Evolutionary conservation across 1,284 basidiomycete genomes (phyloP), one percentile per base, ranked within the genome.

Genomic region (Tilletia walkeri): DNA sequence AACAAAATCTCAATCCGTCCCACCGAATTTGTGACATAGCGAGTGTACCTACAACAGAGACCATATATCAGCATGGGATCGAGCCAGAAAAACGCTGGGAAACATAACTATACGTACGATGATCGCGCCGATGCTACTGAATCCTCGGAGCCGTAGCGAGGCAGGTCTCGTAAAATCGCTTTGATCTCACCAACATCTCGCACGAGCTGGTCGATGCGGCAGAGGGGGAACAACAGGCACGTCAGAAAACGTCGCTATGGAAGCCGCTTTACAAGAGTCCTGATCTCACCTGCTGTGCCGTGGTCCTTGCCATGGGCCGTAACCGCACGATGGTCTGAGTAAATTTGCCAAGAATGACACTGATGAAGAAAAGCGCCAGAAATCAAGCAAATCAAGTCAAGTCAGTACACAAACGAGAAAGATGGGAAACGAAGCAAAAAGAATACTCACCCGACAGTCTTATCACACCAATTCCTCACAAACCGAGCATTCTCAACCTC

Each of bases 401-500:
- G 24, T 30, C 24, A 30, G 24, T 30, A 30, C 24, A 30, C 24
- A 30, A 30, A 30, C 24, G 24, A 2, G 24, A 30, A 30, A 30
- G 24, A 30, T 30, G 24, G 24, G 24, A 30, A 30, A 45, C 41
- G 14, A 45, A 20, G 20, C 67, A 36, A 38, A 38, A n/a, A 41
- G 2, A 20, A 18, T 2, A 49, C 69, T 66, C 65, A 72, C 56
- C 68, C 72, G 9, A 78, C 80, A 7, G 80, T 77, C 67, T 77
- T 80, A 68, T 83, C 82, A 66, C 79, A 80, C 79, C 80, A 83
- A 65, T 74, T 76, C 36, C 82, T 72, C 20, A 81, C 76, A 56
- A 78, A 81, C 3, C 82, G 70, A 71, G 80, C 80, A 74, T 80
- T 83, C 67, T 83, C 80, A 0, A 81, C 74, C 39, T 82, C 80